These are phyloP conservation scores for Mucor plumbeus DNA, from an alignment of 371 early-diverging fungal genomes.

Conservation along the genomic window DNA sequence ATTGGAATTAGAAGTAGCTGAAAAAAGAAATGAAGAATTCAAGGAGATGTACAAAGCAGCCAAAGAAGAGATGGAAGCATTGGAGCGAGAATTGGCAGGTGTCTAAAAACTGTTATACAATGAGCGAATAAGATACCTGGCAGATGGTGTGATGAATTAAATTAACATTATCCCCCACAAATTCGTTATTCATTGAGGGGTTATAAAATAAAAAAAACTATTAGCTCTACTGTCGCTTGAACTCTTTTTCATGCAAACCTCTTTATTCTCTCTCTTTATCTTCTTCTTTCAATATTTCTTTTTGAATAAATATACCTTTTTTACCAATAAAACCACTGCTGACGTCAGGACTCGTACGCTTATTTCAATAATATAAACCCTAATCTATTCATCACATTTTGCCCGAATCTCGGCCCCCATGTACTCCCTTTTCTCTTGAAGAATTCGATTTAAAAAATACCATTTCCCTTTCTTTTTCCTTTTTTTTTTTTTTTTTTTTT, in stretches of 20 bases:
- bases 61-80: conserved; percentile 72
- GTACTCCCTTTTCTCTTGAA: neutral
- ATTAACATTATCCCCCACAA: neutral
- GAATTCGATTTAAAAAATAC: conserved; percentile 1
- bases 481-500: conserved; percentile 5
- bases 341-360: conserved; percentile 19
- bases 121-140: conserved; percentile 16
- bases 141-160: conserved; percentile 17
- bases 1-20: conserved; percentile 61
- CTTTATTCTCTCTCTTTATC: neutral
- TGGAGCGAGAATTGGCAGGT: conserved; percentile 74
- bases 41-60: conserved; percentile 59
- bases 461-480: neutral
- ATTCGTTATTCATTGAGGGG: neutral
- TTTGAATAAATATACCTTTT: neutral
- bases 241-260: neutral
- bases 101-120: conserved; percentile 40
- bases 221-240: too few relatives aligned
- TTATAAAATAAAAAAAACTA: neutral
- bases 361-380: neutral
- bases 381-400: neutral
- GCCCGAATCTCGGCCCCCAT: conserved; percentile 6
- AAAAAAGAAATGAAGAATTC: conserved; percentile 67
- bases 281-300: neutral
- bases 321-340: conserved; percentile 8